Evolutionary conservation across 176 grass and related monocot genomes (phyloP), one percentile per base, ranked within the genome.

Genomic region (Lolium rigidum): DNA sequence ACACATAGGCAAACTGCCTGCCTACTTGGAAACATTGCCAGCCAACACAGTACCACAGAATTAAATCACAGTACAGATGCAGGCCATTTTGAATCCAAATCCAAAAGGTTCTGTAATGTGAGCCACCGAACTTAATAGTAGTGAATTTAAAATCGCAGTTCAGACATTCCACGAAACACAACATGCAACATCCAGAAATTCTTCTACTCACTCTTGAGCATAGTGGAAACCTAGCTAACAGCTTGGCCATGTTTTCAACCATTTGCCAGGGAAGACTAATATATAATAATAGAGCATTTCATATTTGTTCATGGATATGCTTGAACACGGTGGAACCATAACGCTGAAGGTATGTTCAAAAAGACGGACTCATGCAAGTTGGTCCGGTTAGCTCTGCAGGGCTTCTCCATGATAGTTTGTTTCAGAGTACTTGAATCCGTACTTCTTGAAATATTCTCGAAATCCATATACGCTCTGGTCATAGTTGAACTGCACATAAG

Each of bases 391-490:
- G 1, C 54, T 70, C 18, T 41, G 13, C 41, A 38, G 18, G 35
- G 50, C 18, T 24, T 39, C 26, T 55, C 13, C 11, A 70, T 54
- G 13, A 55, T 35, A 4, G 39, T 93, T 93, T 74, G 89, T 55
- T 63, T 90, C 89, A 41, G 74, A 80, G 68, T 91, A 87, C 47
- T 85, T 88, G 52, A 95, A 84, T 47, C 90, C 88, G 50, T 95
- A 90, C 79, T 87, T 94, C 90, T 92, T 98, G 80, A 95, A 98
- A 86, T 90, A 95, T 78, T 98, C 91, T 12, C 84, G 86, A 47
- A 98, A 98, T 50, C 93, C 91, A 76, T 95, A 94, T 12, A 94
- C 83, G 47, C 93, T 95, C 39, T 89, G 86, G 62, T 95, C 93
- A 77, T 95, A 95, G 86, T 94, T 95, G 86, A 90, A 95, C 91